Evolutionary conservation across 768 basidiomycete genomes (phyloP), one percentile per base, ranked within the genome.

Genomic region (Lentinus brumalis): DNA sequence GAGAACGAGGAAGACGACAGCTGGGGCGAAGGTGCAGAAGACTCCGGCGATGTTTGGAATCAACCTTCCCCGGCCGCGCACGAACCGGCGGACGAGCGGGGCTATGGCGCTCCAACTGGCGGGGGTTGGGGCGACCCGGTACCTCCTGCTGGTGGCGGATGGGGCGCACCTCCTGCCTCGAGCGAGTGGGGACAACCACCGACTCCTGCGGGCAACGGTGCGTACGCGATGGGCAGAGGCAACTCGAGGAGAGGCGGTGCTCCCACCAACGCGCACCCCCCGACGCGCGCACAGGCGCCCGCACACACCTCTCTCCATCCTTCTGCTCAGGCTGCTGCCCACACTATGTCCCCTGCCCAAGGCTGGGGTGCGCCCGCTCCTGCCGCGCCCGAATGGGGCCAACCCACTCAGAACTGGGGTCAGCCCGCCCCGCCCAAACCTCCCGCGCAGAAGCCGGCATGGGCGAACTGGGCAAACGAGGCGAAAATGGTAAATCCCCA

Each of bases 391-490:
- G 30, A 40, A 2, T 60, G 59, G 56, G 50, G 46, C 30, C 26
- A 42, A 12, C 49, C 46, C 26, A 8, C 14, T 5, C 21, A 26
- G 16, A 18, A 40, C 4, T 60, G 59, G 56, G 50, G 46, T 30
- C 41, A 42, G 8, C 49, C 53, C 12, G 44, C 56, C 0, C 45
- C 58, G 18, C 56, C 60, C 16, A 59, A 21, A 44, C 55, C 39
- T 32, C 57, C 45, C 46, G 41, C 53, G 42, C 55, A 57, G 40
- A 60, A 51, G 42, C 58, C 63, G 2, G 64, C 64, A 4, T 67
- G 67, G 67, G 58, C 55, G 8, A 63, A 57, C 30, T 67, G 67
- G 67, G 61, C 47, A 1, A 60, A 53, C 46, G 67, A 67, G 40
- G 67, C 54, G 0, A 55, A 51, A 18, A 65, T 57, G 67, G 64